Percentiles rank a stretch among this genome's conserved stretches.
Conservation (phyloP, 1,139 yeast genomes). For the Arxiozyma slooffiae region DNA sequence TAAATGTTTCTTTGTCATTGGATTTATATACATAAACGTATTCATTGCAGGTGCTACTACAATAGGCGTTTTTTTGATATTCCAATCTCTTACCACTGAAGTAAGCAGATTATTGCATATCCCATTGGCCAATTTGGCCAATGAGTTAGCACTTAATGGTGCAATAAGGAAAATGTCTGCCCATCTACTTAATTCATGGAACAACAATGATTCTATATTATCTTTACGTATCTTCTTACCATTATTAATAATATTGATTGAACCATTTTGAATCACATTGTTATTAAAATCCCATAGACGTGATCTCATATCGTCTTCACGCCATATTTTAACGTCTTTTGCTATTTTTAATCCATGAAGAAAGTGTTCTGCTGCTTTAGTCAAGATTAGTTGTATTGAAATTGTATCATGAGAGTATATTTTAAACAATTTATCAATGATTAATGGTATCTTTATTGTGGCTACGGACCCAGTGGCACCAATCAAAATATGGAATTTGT, state of each 20-base stretch:
- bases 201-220: conserved; percentile 51
- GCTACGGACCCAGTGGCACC: conserved; percentile 98
- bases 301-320: conserved; percentile 72
- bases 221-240: conserved; percentile 27
- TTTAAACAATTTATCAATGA: conserved; percentile 72
- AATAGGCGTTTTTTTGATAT: conserved; percentile 66
- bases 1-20: conserved; percentile 75
- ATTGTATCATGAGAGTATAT: conserved; percentile 61
- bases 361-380: conserved; percentile 76
- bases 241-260: background rate
- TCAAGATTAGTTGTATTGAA: conserved; percentile 76
- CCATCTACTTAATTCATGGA: conserved; percentile 87
- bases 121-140: conserved; percentile 84
- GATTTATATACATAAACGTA: conserved; percentile 78
- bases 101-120: conserved; percentile 83
- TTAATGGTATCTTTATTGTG: conserved; percentile 80
- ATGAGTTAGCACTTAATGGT: conserved; percentile 82
- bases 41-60: conserved; percentile 92
- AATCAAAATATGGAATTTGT: conserved; percentile 72
- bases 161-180: conserved; percentile 85
- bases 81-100: conserved; percentile 87
- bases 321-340: conserved; percentile 79
- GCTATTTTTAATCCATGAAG: conserved; percentile 69
- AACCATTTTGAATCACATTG: conserved; percentile 8
- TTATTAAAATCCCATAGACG: conserved; percentile 47